Evolutionary conservation across 768 basidiomycete species (phyloP).

Genomic region (Trametes punicea): DNA sequence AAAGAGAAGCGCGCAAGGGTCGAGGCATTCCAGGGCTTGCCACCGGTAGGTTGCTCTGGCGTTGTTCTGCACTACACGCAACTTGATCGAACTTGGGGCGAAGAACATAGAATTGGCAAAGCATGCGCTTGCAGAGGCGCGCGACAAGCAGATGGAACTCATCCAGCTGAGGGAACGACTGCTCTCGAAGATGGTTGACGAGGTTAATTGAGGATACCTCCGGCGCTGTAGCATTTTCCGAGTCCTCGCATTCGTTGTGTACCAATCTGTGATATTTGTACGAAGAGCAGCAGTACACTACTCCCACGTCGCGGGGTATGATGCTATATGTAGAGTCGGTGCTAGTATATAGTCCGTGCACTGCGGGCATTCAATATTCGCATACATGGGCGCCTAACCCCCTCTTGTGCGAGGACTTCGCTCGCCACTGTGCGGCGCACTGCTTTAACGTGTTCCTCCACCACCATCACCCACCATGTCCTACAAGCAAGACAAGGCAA

Average conservation of each 20-base stretch:
- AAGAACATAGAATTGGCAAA: conserved; percentile 48
- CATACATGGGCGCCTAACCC: neutral
- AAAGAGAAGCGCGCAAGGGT: conserved; percentile 43
- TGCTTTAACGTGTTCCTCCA: conserved; percentile 21
- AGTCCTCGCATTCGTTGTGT: too few relatives aligned
- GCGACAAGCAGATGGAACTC: conserved; percentile 43
- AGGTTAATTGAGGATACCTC: conserved; percentile 28
- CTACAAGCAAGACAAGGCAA: conserved; percentile 75
- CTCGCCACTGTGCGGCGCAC: conserved; percentile 8
- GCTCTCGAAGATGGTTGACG: conserved; percentile 43
- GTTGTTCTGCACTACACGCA: neutral
- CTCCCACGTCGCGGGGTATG: too few relatives aligned
- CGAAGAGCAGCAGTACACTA: too few relatives aligned
- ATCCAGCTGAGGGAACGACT: conserved; percentile 47
- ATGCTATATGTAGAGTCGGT: too few relatives aligned
- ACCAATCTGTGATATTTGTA: too few relatives aligned
- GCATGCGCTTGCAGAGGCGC: conserved; percentile 39
- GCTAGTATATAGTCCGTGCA: neutral
- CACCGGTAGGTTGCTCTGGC: conserved; percentile 37
- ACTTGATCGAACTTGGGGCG: neutral
- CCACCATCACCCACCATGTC: conserved; percentile 30
- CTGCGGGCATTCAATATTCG: neutral
- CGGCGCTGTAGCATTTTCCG: too few relatives aligned
- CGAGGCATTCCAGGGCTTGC: conserved; percentile 47
- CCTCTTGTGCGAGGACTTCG: neutral